These are phyloP conservation scores for Ophiocordyceps polyrhachis-furcata DNA, from an alignment of 2,329 filamentous ascomycete genomes.

Conservation along the genomic window DNA sequence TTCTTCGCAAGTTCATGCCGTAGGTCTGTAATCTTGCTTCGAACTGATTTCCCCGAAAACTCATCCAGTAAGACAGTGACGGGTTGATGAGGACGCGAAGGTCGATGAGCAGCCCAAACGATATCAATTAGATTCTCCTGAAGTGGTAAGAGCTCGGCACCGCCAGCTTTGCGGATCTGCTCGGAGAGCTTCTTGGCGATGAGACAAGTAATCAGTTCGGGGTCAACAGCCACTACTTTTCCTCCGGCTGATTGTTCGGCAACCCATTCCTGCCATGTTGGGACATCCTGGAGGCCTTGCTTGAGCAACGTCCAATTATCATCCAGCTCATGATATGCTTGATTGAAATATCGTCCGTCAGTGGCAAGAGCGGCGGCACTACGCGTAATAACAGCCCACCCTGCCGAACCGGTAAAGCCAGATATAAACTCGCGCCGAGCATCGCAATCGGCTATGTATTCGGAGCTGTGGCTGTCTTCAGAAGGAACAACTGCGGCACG, in stretches of 20 bases:
- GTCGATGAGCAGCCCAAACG: conserved; percentile 65
- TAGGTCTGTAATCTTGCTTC: conserved; percentile 67
- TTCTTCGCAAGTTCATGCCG: conserved; percentile 86
- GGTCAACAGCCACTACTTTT: conserved; percentile 80
- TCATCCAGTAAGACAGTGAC: conserved; percentile 53
- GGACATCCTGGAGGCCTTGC: conserved; percentile 81
- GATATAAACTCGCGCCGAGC: conserved; percentile 79
- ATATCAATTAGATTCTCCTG: conserved; percentile 73
- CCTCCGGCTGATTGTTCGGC: conserved; percentile 71
- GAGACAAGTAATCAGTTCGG: conserved; percentile 58
- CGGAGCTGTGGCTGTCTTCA: conserved; percentile 92
- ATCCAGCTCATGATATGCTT: conserved; percentile 80
- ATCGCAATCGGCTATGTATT: conserved; percentile 96
- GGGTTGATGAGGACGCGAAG: conserved; percentile 54
- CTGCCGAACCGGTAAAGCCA: conserved; percentile 88
- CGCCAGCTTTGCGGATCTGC: conserved; percentile 73
- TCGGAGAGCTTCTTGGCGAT: conserved; percentile 53
- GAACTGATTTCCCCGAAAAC: conserved; percentile 66
- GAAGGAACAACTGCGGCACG: conserved; percentile 65
- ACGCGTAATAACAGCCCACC: conserved; percentile 72
- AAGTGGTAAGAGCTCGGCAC: conserved; percentile 55
- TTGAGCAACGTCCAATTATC: conserved; percentile 82
- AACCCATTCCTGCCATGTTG: conserved; percentile 94
- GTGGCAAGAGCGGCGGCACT: conserved; percentile 82
- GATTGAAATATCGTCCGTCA: conserved; percentile 95